Conservation (phyloP, 352 stramenopile genomes). For the Phytophthora syringae region DNA sequence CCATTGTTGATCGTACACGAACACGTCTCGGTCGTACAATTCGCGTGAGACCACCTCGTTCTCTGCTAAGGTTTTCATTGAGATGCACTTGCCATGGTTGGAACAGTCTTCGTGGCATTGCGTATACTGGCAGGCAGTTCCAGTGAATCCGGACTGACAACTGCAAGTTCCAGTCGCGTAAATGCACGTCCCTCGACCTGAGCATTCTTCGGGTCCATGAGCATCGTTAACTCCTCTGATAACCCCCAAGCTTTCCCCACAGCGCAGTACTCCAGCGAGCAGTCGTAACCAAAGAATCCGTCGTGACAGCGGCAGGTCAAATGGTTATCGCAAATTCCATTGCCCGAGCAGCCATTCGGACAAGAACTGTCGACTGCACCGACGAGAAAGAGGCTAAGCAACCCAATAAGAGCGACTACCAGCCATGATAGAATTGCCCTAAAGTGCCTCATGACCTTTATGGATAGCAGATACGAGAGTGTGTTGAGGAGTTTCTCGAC, state of each 20-base stretch:
- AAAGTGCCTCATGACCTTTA: conserved; percentile 13
- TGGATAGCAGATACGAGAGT: not conserved
- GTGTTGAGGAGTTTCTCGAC: conserved; percentile 29
- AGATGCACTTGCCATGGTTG: conserved; percentile 66
- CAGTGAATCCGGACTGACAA: conserved; percentile 86
- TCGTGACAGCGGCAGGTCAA: conserved; percentile 63
- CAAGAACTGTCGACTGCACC: conserved; percentile 39
- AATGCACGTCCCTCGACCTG: conserved; percentile 75
- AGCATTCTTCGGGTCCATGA: conserved; percentile 59
- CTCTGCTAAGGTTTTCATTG: conserved; percentile 65
- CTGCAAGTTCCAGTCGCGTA: conserved; percentile 67
- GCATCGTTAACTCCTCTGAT: conserved; percentile 52
- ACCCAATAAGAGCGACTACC: not conserved
- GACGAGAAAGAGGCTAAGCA: not conserved
- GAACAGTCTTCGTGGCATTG: conserved; percentile 63
- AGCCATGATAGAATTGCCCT: not conserved
- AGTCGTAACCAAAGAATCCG: conserved; percentile 72
- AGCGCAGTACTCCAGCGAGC: conserved; percentile 58
- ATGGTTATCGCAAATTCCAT: conserved; percentile 63
- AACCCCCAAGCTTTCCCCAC: conserved; percentile 57
- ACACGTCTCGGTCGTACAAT: conserved; percentile 51
- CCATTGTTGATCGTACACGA: conserved; percentile 66
- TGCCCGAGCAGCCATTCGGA: conserved; percentile 61
- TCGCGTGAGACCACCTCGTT: conserved; percentile 57
- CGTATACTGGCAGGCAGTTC: conserved; percentile 66